A percentile compares a stretch with the other conserved stretches of the same genome.
Conservation (phyloP, 495 filamentous ascomycete species). For the Umbilicaria muhlenbergii region DNA sequence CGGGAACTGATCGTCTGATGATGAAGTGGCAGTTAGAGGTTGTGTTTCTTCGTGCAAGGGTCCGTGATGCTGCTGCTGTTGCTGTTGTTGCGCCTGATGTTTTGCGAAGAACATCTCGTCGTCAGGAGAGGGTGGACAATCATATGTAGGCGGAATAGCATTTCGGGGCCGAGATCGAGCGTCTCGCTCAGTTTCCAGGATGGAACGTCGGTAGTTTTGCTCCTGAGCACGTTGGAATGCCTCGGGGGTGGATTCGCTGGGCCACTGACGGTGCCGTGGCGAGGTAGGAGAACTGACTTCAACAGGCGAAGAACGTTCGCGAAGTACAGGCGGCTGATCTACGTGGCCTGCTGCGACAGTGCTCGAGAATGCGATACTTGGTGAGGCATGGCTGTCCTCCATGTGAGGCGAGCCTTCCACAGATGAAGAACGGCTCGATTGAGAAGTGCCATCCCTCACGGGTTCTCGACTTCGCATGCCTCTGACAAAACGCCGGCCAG, state of each 20-base stretch:
- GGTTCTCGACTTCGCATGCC: slow-evolving; percentile 22
- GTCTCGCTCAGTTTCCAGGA: slow-evolving; percentile 14
- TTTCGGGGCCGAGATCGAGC: slow-evolving; percentile 15
- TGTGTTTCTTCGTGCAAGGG: too few species aligned
- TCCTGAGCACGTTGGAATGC: slow-evolving; percentile 30
- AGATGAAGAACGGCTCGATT: slow-evolving; percentile 13
- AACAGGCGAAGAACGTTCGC: slow-evolving; percentile 19
- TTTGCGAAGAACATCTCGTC: slow-evolving; percentile 19
- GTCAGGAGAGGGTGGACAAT: slow-evolving; percentile 35
- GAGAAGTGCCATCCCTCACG: slow-evolving; percentile 9
- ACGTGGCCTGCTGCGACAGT: slow-evolving; percentile 48
- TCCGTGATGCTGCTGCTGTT: slow-evolving; percentile 22
- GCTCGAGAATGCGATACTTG: slow-evolving; percentile 44
- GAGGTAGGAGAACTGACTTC: slow-evolving; percentile 8
- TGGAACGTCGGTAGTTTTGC: slow-evolving; percentile 11
- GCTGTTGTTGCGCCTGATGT: slow-evolving; percentile 18
- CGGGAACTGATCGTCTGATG: slow-evolving; percentile 35
- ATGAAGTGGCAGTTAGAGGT: slow-evolving; percentile 30
- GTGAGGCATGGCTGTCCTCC: slow-evolving; percentile 46
- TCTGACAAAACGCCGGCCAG: slow-evolving; percentile 33
- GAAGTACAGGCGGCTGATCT: slow-evolving; percentile 29
- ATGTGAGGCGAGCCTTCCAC: slow-evolving; percentile 15
- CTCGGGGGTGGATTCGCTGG: slow-evolving; percentile 24
- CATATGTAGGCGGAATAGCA: slow-evolving; percentile 10
- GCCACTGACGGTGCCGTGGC: background rate